Evolutionary conservation across 345 rosid species (phyloP).

Genomic region (Angophora floribunda): DNA sequence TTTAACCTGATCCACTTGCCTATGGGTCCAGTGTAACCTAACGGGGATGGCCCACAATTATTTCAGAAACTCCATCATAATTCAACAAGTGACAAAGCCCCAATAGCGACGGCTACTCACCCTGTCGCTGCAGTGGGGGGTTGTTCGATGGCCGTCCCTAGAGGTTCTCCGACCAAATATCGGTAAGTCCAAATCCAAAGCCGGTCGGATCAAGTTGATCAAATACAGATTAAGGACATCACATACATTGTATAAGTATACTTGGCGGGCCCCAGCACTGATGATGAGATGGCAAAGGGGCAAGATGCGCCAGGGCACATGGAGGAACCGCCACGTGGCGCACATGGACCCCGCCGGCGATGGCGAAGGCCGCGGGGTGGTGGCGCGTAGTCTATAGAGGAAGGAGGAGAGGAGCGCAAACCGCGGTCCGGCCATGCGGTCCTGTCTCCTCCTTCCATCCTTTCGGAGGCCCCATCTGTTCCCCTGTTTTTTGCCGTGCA

Average conservation of each 20-base stretch:
- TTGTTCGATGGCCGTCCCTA: not conserved
- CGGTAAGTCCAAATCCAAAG: not conserved
- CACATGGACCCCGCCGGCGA: not conserved
- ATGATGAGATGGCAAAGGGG: not conserved
- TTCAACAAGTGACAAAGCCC: not conserved
- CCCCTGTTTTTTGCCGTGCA: not conserved
- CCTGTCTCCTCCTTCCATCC: not conserved
- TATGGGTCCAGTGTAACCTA: not conserved
- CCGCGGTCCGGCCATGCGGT: not conserved
- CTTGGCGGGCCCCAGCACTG: not conserved
- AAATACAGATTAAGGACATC: not conserved
- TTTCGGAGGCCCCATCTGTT: not conserved
- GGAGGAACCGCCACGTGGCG: not conserved
- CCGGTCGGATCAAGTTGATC: not conserved
- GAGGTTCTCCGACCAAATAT: not conserved
- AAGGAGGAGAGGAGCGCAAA: not conserved
- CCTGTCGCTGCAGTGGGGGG: not conserved
- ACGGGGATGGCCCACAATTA: not conserved
- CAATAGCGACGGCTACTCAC: not conserved
- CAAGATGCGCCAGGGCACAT: not conserved
- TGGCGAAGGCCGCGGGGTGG: not conserved
- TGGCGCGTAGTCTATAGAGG: not conserved
- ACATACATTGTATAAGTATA: not conserved
- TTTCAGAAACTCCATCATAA: not conserved
- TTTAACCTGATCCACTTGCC: too few species aligned